These are phyloP conservation scores for Juglanconis sp. DNA, from an alignment of 2,329 filamentous ascomycete genomes.

Conservation along the genomic window DNA sequence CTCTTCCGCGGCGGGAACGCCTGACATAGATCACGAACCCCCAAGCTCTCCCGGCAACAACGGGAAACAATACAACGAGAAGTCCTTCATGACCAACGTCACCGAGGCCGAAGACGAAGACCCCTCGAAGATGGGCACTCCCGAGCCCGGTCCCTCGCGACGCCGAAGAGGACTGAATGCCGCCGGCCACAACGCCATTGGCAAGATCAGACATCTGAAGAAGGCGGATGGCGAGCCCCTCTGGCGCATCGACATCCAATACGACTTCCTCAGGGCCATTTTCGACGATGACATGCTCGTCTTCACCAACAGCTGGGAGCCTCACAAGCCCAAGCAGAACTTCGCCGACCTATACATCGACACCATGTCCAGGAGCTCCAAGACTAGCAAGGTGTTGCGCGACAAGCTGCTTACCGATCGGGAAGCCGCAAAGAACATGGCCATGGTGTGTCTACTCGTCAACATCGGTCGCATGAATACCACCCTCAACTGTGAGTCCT, in stretches of 20 bases:
- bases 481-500: conserved; percentile 80
- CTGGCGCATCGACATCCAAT: conserved; percentile 85
- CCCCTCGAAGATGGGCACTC: conserved; percentile 38
- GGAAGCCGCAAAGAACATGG: conserved; percentile 93
- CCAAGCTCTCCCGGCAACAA: conserved; percentile 43
- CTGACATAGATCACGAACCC: conserved; percentile 38
- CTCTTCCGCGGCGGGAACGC: conserved; percentile 38
- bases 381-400: conserved; percentile 96
- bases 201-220: conserved; percentile 80
- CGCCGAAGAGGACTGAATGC: conserved; percentile 25
- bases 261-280: conserved; percentile 76
- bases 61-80: conserved; percentile 28
- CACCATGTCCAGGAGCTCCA: conserved; percentile 97
- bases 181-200: conserved; percentile 37
- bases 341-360: conserved; percentile 98
- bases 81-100: conserved; percentile 45
- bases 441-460: conserved; percentile 96
- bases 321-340: conserved; percentile 59
- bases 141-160: conserved; percentile 34
- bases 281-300: conserved; percentile 72
- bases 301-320: conserved; percentile 89
- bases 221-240: conserved; percentile 85
- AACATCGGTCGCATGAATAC: conserved; percentile 99
- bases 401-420: conserved; percentile 93
- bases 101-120: conserved; percentile 51